These are phyloP conservation scores for Rehmannia glutinosa DNA, from an alignment of 257 asterid species.

Conservation along the genomic window DNA sequence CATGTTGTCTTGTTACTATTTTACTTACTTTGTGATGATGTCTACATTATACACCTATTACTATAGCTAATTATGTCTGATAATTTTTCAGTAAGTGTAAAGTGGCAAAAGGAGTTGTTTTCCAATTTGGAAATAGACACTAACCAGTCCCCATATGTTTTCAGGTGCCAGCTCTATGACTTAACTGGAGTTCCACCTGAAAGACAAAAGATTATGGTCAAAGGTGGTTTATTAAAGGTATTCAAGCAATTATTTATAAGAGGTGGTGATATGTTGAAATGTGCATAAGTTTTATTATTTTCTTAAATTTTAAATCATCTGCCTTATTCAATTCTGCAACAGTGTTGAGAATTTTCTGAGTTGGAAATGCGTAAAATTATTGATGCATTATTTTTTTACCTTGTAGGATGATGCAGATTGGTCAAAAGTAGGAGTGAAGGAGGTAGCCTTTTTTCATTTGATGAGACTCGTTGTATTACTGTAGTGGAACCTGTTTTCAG, in stretches of 20 bases:
- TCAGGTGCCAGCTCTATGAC: slow-evolving; percentile 90
- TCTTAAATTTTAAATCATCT: no score
- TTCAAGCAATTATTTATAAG: neutral
- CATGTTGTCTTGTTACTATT: no score
- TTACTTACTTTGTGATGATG: neutral
- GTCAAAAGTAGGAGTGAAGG: no score
- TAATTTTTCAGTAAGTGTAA: slow-evolving; percentile 71
- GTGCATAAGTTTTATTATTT: no score
- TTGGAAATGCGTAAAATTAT: no score
- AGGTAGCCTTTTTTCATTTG: no score
- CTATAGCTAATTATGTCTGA: slow-evolving; percentile 12
- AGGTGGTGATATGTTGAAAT: no score
- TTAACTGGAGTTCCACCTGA: slow-evolving; percentile 99
- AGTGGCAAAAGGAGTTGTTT: slow-evolving; percentile 90
- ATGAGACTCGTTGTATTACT: no score
- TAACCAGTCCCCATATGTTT: slow-evolving; percentile 75
- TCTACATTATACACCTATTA: neutral
- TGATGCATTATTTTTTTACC: no score
- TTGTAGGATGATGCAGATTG: no score
- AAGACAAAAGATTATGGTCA: slow-evolving; percentile 97
- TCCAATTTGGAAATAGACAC: slow-evolving; percentile 89
- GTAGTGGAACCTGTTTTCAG: neutral
- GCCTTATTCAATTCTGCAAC: no score
- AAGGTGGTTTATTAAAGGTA: slow-evolving; percentile 96
- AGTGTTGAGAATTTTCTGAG: no score